phyloP scores from a whole-genome alignment of 139 green algal genomes.

The Eudorina sp. region DNA sequence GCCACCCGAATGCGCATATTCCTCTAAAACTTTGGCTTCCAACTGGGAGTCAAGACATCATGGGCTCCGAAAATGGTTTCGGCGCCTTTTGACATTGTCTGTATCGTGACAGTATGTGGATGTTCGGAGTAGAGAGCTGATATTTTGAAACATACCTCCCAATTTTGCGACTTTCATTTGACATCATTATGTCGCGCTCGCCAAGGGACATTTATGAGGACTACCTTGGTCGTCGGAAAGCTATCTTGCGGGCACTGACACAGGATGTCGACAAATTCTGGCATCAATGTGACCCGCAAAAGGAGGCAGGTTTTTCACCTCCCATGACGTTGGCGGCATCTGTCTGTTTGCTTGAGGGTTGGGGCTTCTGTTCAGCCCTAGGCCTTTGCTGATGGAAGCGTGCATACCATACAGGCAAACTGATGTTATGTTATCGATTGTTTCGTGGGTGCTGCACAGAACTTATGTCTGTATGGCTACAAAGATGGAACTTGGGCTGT shows the following conservation, averaged over 20 bases:
- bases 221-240: conserved; percentile 17
- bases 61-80: too few relatives aligned
- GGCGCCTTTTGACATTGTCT: too few relatives aligned
- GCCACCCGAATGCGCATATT: too few relatives aligned
- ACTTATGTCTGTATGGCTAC: conserved; percentile 71
- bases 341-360: background rate
- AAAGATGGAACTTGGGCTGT: conserved; percentile 83
- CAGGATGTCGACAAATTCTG: conserved; percentile 30
- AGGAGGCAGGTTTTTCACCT: conserved; percentile 5
- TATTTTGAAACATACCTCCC: too few relatives aligned
- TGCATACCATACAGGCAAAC: too few relatives aligned
- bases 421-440: too few relatives aligned
- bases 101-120: too few relatives aligned
- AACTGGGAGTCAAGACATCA: too few relatives aligned
- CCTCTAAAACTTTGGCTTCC: too few relatives aligned
- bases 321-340: conserved; percentile 26
- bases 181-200: background rate
- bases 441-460: too few relatives aligned
- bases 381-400: background rate
- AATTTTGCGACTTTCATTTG: too few relatives aligned
- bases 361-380: background rate
- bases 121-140: too few relatives aligned
- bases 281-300: conserved; percentile 20
- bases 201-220: conserved; percentile 39
- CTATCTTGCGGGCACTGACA: conserved; percentile 14